Conservation (phyloP, 139 green algal species). For the Coelastrella sp. region DNA sequence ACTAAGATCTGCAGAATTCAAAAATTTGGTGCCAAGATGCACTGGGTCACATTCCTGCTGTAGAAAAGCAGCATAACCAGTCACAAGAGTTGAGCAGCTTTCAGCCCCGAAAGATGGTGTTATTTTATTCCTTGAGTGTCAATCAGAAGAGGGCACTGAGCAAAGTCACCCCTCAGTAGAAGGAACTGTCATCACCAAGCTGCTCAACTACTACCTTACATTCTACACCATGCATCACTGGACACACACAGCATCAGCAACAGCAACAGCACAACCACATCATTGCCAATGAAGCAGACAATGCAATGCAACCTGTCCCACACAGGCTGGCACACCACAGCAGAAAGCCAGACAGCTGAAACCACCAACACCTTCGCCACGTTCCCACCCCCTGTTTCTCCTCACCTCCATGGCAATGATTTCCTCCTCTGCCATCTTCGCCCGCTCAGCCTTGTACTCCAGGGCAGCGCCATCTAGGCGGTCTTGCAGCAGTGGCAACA, state of each 20-base stretch:
- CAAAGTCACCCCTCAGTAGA: slow-evolving; percentile 25
- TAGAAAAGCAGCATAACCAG: neutral
- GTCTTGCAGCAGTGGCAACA: slow-evolving; percentile 81
- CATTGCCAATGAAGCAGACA: neutral
- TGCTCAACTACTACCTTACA: neutral
- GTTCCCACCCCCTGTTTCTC: neutral
- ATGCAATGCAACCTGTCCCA: neutral
- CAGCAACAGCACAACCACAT: neutral
- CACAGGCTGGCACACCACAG: neutral
- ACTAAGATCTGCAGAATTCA: neutral
- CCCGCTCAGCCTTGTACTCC: slow-evolving; percentile 65
- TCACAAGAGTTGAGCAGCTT: neutral
- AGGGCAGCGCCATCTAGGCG: slow-evolving; percentile 71
- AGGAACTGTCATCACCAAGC: slow-evolving; percentile 48
- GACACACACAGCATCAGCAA: neutral
- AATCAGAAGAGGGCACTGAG: slow-evolving; percentile 31
- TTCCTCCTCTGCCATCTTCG: slow-evolving; percentile 78
- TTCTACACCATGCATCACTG: neutral
- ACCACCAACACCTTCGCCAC: neutral
- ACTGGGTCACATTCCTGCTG: neutral
- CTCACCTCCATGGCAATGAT: slow-evolving; percentile 85
- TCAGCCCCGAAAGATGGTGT: slow-evolving; percentile 52
- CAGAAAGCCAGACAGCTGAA: neutral
- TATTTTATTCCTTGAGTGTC: slow-evolving; percentile 28
- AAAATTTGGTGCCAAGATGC: too few species aligned